phyloP scores from a whole-genome alignment of 495 filamentous ascomycete genomes.

The Aspergillus nanangensis region DNA sequence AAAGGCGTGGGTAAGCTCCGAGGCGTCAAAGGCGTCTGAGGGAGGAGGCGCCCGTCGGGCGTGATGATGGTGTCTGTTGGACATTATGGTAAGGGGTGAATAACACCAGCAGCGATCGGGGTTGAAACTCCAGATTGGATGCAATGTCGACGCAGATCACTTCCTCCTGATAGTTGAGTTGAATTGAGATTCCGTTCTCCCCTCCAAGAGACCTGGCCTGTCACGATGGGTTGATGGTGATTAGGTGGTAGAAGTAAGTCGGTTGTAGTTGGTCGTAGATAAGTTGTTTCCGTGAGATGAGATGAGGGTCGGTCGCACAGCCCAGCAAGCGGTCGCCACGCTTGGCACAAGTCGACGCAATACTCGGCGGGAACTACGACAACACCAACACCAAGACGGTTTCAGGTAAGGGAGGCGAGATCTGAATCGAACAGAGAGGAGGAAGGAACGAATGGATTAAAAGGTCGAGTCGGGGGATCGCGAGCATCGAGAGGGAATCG shows the following conservation, averaged over 20 bases:
- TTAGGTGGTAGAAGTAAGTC: not conserved
- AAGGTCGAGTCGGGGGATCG: slow-evolving; percentile 7
- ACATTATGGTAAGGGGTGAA: slow-evolving; percentile 31
- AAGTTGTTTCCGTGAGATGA: slow-evolving; percentile 20
- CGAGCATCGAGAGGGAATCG: slow-evolving; percentile 7
- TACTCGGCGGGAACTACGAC: slow-evolving; percentile 4
- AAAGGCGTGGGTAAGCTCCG: slow-evolving; percentile 59
- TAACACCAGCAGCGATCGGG: slow-evolving; percentile 11
- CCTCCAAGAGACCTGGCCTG: too few relatives aligned
- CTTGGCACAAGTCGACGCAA: slow-evolving; percentile 23
- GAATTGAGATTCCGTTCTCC: not conserved
- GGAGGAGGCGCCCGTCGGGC: slow-evolving; percentile 27
- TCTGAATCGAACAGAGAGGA: not conserved
- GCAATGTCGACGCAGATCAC: not conserved
- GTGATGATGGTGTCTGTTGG: slow-evolving; percentile 27
- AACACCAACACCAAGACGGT: too few relatives aligned
- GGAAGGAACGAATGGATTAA: not conserved
- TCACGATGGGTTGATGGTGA: too few relatives aligned
- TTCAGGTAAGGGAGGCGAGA: not conserved
- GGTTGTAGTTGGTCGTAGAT: slow-evolving; percentile 6
- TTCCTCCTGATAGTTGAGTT: not conserved
- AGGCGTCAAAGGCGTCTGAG: slow-evolving; percentile 37
- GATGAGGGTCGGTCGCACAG: slow-evolving; percentile 20
- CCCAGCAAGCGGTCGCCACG: slow-evolving; percentile 26
- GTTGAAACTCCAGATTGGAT: slow-evolving; percentile 16